Evolutionary conservation across 306 rosid species (phyloP), one percentile per base, ranked within the genome.

Genomic region (Quercus suber): DNA sequence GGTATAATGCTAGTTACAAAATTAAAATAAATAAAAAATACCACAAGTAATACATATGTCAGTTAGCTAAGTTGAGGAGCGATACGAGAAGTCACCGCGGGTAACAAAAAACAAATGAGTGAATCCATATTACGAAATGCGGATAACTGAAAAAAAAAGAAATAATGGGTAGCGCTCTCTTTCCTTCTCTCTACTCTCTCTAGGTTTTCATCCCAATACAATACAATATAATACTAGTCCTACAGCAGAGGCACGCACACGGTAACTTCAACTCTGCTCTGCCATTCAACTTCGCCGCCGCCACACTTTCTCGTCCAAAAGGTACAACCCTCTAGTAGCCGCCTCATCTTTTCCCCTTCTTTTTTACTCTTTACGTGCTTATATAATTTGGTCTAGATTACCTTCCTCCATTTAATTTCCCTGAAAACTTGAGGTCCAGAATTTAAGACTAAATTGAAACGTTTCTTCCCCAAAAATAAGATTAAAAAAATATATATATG

Each of bases 261-360:
- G 8, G 45, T 41, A 41, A 41, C 45, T 8, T 8, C 11, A 8
- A 41, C 45, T 41, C 12, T 41, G 11, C 49, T 19, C 45, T 2
- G 72, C 52, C 51, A 13, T 68, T 68, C 72, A 12, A 19, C 70
- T 74, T 60, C 33, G 35, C 73, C 59, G 77, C 80, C 76, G 4
- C 53, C 28, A 41, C 21, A 49, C 53, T 49, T 49, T 58, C 67
- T 56, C 19, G 28, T 18, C 21, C 61, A 33, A 15, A 56, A 45
- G 84, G 76, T 80, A 69, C 79, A 57, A 13, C 17, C 72, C 21
- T 45, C 53, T 12, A 12, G 55, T 8, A 7, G 20, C 23, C 0
- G 45, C 23, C 1, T 31, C 49, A 31, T 33, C 25, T 31, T 65
- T 65, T 18, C 10, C 68, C 45, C 45, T 8, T 41, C 12, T 41